Conservation (phyloP, 2,329 filamentous ascomycete genomes). For the Fusarium virguliforme region DNA sequence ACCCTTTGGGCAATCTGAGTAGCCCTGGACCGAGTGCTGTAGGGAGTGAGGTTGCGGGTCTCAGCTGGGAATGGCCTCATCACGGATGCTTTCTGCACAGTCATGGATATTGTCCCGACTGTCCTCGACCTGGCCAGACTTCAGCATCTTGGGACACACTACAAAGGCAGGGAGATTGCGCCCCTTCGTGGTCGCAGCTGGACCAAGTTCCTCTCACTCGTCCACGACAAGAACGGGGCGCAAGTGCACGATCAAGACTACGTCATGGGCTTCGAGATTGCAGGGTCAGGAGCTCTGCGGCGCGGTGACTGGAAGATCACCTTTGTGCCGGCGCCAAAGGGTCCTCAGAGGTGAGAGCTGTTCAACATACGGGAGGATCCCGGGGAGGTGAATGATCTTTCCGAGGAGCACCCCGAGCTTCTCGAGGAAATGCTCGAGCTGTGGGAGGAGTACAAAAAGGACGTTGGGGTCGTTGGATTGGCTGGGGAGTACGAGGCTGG, state of each 20-base stretch:
- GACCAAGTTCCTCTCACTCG: slow-evolving; percentile 10
- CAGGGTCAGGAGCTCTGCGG: slow-evolving; percentile 67
- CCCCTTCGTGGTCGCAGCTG: slow-evolving; percentile 28
- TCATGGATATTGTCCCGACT: slow-evolving; percentile 66
- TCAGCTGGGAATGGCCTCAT: slow-evolving; percentile 56
- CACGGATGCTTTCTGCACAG: slow-evolving; percentile 53
- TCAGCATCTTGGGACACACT: slow-evolving; percentile 53
- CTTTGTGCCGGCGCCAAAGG: slow-evolving; percentile 67
- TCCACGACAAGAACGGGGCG: not conserved
- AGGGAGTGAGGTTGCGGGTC: not conserved
- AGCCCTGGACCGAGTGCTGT: not conserved
- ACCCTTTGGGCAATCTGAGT: slow-evolving; percentile 5
- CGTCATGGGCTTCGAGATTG: slow-evolving; percentile 70
- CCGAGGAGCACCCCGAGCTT: slow-evolving; percentile 59
- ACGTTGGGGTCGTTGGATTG: slow-evolving; percentile 30
- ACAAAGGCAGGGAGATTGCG: slow-evolving; percentile 21
- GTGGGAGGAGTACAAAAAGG: slow-evolving; percentile 33
- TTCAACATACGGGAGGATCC: slow-evolving; percentile 69
- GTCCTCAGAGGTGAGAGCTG: slow-evolving; percentile 69
- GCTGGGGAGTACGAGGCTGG: slow-evolving; percentile 11
- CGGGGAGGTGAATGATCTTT: slow-evolving; percentile 66
- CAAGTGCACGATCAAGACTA: slow-evolving; percentile 57
- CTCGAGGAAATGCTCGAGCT: slow-evolving; percentile 49
- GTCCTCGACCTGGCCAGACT: slow-evolving; percentile 63
- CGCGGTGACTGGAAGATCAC: slow-evolving; percentile 72